Evolutionary conservation across 2,329 filamentous ascomycete genomes (phyloP).

Genomic region (Ceratocystis cubensis): DNA sequence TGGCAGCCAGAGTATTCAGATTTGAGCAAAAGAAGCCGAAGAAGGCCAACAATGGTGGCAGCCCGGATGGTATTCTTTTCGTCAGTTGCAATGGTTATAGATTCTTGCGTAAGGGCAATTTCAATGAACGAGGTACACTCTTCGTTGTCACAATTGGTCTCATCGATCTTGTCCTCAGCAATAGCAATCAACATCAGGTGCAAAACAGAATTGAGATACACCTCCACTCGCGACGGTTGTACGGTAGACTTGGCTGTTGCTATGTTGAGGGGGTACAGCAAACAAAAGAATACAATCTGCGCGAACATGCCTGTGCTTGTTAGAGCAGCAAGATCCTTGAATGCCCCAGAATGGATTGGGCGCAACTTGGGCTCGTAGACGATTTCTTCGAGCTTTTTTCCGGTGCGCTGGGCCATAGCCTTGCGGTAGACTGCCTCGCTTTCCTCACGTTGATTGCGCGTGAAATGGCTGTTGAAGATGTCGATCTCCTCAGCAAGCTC

Average conservation of each 20-base stretch:
- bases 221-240: constrained; percentile 71
- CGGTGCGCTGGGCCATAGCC: constrained; percentile 76
- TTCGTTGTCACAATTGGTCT: background rate
- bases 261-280: constrained; percentile 66
- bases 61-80: constrained; percentile 35
- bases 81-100: background rate
- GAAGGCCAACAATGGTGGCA: constrained; percentile 51
- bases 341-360: constrained; percentile 63
- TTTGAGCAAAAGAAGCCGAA: constrained; percentile 50
- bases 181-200: constrained; percentile 80
- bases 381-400: constrained; percentile 66
- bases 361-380: constrained; percentile 82
- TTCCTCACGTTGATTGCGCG: constrained; percentile 92
- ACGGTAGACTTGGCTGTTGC: constrained; percentile 58
- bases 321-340: constrained; percentile 63
- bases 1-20: constrained; percentile 72
- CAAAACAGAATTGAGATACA: constrained; percentile 80
- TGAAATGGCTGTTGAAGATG: constrained; percentile 92
- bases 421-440: constrained; percentile 80
- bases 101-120: constrained; percentile 1
- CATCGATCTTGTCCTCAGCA: constrained; percentile 57
- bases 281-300: constrained; percentile 77
- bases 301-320: constrained; percentile 76
- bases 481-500: constrained; percentile 81
- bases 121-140: constrained; percentile 7